Evolutionary conservation across 805 yeast genomes (phyloP), one percentile per base, ranked within the genome.

Genomic region (Zygotorulaspora chibaensis): DNA sequence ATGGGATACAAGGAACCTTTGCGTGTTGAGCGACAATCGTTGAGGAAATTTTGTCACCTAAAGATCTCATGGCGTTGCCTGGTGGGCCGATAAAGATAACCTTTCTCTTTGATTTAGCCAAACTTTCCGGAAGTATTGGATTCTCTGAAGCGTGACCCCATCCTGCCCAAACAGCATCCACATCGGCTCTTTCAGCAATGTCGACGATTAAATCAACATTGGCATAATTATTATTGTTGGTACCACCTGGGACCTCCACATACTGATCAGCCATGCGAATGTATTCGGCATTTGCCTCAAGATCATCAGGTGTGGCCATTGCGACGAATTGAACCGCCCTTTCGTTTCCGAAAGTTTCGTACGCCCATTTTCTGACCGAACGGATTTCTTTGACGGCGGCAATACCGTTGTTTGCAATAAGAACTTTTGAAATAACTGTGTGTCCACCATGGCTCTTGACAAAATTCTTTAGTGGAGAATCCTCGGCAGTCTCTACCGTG

Each of bases 61-160:
- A 75, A n/a, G 98, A 90, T 71, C 98, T 81, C 99, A 93, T 93
- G 38, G 99, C 99, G 36, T 89, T 83, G 35, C 97, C 98, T 54
- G 99, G 99, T 51, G 99, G 99, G 54, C 99, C 99, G 66, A 93
- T 93, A 63, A 93, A 93, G 45, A 93, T 76, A 59, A 95, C 85
- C 62, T 79, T 86, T 68, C 88, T 84, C 50, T 90, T 88, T 15
- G 96, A 88, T n/a, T 84, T 83, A 12, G 98, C 97, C 66, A 93
- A 76, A 68, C 78, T 81, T 69, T 93, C 99, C 25, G 99, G 99
- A 55, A 93, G 79, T 38, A 73, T 67, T 23, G 99, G 99, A 71
- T 95, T 91, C 73, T 93, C 99, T n/a, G 96, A 87, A 25, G 99
- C 99, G 66, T 95, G 99, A 61, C 99, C 99, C 99, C 99, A 93